Percentiles rank a stretch among this genome's conserved stretches.
phyloP scores from a whole-genome alignment of 2,329 filamentous ascomycete species.

The Ceratocystis cacaofunesta region DNA sequence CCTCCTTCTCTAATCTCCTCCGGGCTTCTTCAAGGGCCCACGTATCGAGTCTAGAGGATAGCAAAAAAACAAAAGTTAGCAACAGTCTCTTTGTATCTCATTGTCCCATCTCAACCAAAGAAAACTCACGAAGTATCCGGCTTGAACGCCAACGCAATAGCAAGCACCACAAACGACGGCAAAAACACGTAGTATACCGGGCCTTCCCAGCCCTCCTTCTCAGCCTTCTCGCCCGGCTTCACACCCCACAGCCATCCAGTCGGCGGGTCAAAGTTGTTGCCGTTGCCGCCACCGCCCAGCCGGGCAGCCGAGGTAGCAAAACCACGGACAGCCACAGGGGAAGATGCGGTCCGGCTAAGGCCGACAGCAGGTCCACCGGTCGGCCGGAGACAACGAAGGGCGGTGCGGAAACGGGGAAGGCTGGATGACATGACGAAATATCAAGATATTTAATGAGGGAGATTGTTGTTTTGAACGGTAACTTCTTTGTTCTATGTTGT shows the following conservation, averaged over 20 bases:
- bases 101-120: conserved; percentile 10
- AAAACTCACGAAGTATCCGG: conserved; percentile 88
- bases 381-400: neutral
- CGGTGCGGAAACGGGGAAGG: neutral
- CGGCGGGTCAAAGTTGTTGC: conserved; percentile 75
- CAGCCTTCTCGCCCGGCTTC: conserved; percentile 86
- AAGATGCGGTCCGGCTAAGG: neutral
- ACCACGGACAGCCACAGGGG: neutral
- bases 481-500: too few relatives aligned
- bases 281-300: conserved; percentile 35
- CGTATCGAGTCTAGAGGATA: conserved; percentile 69
- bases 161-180: conserved; percentile 57
- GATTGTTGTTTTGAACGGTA: neutral
- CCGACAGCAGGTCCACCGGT: neutral
- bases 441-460: neutral
- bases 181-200: conserved; percentile 75
- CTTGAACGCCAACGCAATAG: conserved; percentile 84
- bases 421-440: conserved; percentile 4
- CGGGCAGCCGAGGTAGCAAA: conserved; percentile 20
- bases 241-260: conserved; percentile 86
- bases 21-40: conserved; percentile 97
- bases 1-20: conserved; percentile 87
- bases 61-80: neutral
- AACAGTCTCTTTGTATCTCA: neutral
- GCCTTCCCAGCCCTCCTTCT: conserved; percentile 93